Conservation (phyloP, 495 filamentous ascomycete genomes). For the Paragyromitra xinjiangensis region DNA sequence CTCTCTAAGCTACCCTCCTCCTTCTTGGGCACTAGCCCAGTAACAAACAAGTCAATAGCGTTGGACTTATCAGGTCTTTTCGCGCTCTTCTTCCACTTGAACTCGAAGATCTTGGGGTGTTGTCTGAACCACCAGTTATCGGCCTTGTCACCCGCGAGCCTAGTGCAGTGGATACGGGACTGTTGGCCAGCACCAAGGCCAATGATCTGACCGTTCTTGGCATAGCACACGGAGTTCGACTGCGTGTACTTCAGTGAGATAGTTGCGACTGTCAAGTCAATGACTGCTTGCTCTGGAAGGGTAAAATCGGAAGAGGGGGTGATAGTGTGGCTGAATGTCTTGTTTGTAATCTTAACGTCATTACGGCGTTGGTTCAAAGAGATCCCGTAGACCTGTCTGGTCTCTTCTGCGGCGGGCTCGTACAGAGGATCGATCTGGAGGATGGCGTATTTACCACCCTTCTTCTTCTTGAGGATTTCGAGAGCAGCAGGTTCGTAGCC, state of each 20-base stretch:
- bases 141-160: conserved; percentile 97
- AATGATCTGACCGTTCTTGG: conserved; percentile 90
- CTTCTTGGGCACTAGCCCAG: conserved; percentile 78
- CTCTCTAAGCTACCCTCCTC: conserved; percentile 69
- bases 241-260: conserved; percentile 98
- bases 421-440: conserved; percentile 93
- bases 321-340: conserved; percentile 84
- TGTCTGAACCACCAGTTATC: conserved; percentile 99
- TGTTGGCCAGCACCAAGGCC: conserved; percentile 97
- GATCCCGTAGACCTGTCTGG: conserved; percentile 86
- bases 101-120: conserved; percentile 81
- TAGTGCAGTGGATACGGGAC: conserved; percentile 96
- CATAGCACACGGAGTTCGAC: conserved; percentile 98
- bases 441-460: conserved; percentile 94
- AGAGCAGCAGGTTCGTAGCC: conserved; percentile 84
- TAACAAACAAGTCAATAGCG: conserved; percentile 93
- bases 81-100: conserved; percentile 96
- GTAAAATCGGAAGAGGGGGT: conserved; percentile 77
- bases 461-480: conserved; percentile 95
- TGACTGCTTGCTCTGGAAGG: conserved; percentile 80
- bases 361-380: conserved; percentile 88
- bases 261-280: conserved; percentile 93
- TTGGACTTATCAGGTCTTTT: conserved; percentile 98
- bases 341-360: conserved; percentile 82
- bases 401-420: conserved; percentile 77